Evolutionary conservation across 2,329 filamentous ascomycete species (phyloP).

Genomic region (Teratosphaeriaceae sp.): DNA sequence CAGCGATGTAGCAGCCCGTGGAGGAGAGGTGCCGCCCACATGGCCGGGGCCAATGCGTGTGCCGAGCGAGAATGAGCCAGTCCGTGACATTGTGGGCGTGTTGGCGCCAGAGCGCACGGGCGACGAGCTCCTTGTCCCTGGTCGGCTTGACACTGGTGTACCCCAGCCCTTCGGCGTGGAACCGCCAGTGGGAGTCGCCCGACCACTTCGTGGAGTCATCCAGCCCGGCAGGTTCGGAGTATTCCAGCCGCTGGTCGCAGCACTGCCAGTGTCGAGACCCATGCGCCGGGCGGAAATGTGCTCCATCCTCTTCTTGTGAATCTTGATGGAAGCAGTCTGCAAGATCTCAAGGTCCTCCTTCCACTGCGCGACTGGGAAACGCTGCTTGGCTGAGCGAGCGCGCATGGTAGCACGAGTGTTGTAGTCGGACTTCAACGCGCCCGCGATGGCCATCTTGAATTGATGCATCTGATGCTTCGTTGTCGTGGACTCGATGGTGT

Average conservation of each 20-base stretch:
- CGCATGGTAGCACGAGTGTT: slow-evolving; percentile 56
- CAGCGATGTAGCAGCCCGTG: slow-evolving; percentile 5
- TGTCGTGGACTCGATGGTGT: slow-evolving; percentile 58
- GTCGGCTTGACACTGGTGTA: slow-evolving; percentile 23
- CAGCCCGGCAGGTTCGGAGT: slow-evolving; percentile 28
- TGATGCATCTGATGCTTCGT: slow-evolving; percentile 58
- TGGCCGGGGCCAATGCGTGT: slow-evolving; percentile 27
- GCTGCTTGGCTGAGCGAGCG: slow-evolving; percentile 57
- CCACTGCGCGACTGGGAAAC: slow-evolving; percentile 63
- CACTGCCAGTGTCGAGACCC: slow-evolving; percentile 24
- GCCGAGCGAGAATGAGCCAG: slow-evolving; percentile 22
- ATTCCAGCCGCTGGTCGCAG: slow-evolving; percentile 27
- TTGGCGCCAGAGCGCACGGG: slow-evolving; percentile 24
- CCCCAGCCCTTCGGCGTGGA: slow-evolving; percentile 26
- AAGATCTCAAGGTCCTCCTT: slow-evolving; percentile 57
- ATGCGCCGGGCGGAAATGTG: slow-evolving; percentile 28
- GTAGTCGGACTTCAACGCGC: slow-evolving; percentile 51
- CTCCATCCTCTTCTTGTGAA: slow-evolving; percentile 45
- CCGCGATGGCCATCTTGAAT: slow-evolving; percentile 58
- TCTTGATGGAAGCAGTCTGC: slow-evolving; percentile 53
- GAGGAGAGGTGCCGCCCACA: slow-evolving; percentile 9
- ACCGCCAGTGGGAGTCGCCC: slow-evolving; percentile 36
- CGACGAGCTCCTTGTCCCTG: slow-evolving; percentile 26
- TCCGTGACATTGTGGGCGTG: slow-evolving; percentile 13
- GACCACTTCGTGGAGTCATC: slow-evolving; percentile 37